Percentiles rank a stretch among this genome's conserved stretches.
These are phyloP conservation scores for Psilocybe azurescens DNA, from an alignment of 768 basidiomycete species.

Conservation along the genomic window DNA sequence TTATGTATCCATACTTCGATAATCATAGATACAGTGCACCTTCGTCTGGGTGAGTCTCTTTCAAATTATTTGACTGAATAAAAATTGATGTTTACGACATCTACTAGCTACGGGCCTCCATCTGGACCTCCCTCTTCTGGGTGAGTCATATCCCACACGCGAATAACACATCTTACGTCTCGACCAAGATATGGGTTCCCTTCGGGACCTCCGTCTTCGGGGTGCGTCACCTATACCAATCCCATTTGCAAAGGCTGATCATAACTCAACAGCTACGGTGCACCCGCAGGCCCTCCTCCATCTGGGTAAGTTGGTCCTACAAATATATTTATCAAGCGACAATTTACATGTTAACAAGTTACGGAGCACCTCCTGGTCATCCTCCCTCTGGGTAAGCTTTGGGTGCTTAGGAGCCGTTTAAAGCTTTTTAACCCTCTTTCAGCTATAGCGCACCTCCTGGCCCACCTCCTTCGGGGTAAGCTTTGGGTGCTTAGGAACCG, in stretches of 20 bases:
- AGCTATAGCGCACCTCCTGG: conserved; percentile 33
- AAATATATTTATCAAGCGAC: too few relatives aligned
- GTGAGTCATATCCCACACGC: conserved; percentile 4
- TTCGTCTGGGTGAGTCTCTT: conserved; percentile 22
- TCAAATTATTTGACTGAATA: neutral
- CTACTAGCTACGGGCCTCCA: conserved; percentile 23
- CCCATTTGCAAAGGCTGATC: too few relatives aligned
- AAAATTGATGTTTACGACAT: neutral
- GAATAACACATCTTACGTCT: neutral
- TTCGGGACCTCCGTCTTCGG: conserved; percentile 2
- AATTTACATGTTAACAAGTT: conserved; percentile 22
- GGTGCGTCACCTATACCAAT: neutral
- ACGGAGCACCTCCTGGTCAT: conserved; percentile 35
- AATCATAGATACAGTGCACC: conserved; percentile 20
- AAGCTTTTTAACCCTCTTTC: neutral
- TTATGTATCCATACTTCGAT: neutral
- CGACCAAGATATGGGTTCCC: conserved; percentile 1
- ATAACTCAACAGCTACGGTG: conserved; percentile 29
- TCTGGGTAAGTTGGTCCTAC: conserved; percentile 5
- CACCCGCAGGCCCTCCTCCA: conserved; percentile 31
- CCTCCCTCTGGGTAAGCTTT: conserved; percentile 36
- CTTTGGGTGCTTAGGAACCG: neutral
- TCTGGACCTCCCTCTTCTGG: conserved; percentile 32
- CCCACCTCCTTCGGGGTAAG: conserved; percentile 32
- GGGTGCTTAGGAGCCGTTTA: neutral